A percentile compares a stretch with the other conserved stretches of the same genome.
Evolutionary conservation across 495 filamentous ascomycete genomes (phyloP).

Genomic region (Penicillium turbatum): DNA sequence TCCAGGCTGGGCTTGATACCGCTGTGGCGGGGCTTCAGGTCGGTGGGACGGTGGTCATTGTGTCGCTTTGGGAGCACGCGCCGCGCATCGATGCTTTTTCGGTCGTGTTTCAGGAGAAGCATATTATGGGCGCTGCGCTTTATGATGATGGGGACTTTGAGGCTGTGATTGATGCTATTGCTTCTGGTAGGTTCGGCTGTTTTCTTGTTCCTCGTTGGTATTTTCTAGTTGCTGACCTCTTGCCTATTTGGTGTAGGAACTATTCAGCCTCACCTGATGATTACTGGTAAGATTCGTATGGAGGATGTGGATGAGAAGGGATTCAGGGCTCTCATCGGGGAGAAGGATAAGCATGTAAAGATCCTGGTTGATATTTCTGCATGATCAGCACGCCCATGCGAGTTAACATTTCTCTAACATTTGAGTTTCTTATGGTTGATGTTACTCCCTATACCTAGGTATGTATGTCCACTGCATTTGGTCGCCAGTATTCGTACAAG

Average conservation of each 20-base stretch:
- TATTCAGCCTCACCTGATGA: constrained; percentile 45
- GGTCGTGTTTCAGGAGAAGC: constrained; percentile 24
- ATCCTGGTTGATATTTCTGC: constrained; percentile 37
- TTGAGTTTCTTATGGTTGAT: too few species aligned
- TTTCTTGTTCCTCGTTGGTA: too few species aligned
- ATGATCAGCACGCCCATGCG: background rate
- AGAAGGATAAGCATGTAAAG: constrained; percentile 55
- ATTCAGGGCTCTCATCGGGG: constrained; percentile 48
- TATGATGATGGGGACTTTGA: constrained; percentile 53
- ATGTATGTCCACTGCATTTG: too few species aligned
- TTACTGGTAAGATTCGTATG: constrained; percentile 49
- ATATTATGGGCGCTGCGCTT: constrained; percentile 23
- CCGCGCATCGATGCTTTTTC: constrained; percentile 22
- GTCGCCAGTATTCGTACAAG: too few species aligned
- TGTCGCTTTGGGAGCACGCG: constrained; percentile 27
- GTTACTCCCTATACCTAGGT: too few species aligned
- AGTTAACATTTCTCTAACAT: background rate
- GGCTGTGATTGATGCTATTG: constrained; percentile 52
- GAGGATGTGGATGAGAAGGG: constrained; percentile 51
- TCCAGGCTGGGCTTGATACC: constrained; percentile 28
- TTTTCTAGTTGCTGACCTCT: constrained; percentile 28
- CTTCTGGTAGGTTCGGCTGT: constrained; percentile 33
- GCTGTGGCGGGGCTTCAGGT: constrained; percentile 19
- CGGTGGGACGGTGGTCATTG: constrained; percentile 22
- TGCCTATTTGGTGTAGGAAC: constrained; percentile 14